Percentiles rank a stretch among this genome's conserved stretches.
Evolutionary conservation across 177 flowering plant genomes (phyloP).

Genomic region (Vitis hybrid): DNA sequence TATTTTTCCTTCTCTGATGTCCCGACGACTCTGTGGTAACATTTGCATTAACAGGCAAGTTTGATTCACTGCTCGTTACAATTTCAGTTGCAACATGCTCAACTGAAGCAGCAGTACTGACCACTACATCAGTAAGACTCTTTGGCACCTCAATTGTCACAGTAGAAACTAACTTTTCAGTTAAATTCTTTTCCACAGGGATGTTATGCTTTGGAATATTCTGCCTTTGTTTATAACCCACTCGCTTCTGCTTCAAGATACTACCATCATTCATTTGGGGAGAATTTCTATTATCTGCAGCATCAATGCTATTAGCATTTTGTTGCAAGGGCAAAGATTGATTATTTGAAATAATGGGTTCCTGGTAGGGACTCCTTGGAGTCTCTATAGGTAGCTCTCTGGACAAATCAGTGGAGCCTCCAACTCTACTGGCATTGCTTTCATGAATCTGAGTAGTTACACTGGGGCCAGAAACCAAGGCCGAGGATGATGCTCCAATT

Average conservation of each 20-base stretch:
- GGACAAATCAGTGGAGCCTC: conserved; percentile 20
- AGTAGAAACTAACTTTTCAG: conserved; percentile 23
- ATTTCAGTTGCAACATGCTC: conserved; percentile 24
- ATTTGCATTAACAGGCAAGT: conserved; percentile 18
- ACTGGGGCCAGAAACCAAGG: conserved; percentile 15
- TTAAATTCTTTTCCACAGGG: conserved; percentile 27
- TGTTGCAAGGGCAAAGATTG: conserved; percentile 21
- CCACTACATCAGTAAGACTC: conserved; percentile 16
- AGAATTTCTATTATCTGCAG: conserved; percentile 18
- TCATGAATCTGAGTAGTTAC: conserved; percentile 17
- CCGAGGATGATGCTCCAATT: conserved; percentile 14
- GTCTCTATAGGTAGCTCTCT: conserved; percentile 21
- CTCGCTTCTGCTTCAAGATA: conserved; percentile 47
- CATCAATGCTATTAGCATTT: conserved; percentile 22
- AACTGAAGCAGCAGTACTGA: conserved; percentile 16
- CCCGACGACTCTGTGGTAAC: conserved; percentile 28
- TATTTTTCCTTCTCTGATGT: conserved; percentile 53
- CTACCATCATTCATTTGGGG: conserved; percentile 29
- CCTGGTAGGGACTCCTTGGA: conserved; percentile 19
- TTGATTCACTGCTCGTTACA: conserved; percentile 22
- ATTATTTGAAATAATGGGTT: conserved; percentile 15
- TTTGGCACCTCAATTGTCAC: conserved; percentile 23
- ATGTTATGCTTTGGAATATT: conserved; percentile 39
- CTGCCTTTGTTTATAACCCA: conserved; percentile 51
- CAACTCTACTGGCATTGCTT: conserved; percentile 14